Evolutionary conservation across 2,329 filamentous ascomycete species (phyloP), one percentile per base, ranked within the genome.

Genomic region (Juglanconis sp.): DNA sequence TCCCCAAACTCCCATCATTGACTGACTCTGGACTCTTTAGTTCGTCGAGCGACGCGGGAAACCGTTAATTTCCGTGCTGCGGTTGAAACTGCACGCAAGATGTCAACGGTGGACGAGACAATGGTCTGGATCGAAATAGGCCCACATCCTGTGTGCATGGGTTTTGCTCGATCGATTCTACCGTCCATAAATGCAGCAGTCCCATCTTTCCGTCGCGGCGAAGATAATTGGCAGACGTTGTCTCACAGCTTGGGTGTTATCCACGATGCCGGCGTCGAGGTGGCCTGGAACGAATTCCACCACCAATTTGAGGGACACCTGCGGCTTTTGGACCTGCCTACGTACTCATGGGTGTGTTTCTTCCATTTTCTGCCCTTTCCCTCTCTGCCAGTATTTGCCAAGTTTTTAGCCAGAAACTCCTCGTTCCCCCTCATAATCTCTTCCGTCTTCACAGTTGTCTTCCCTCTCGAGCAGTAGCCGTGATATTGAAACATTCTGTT

Each of bases 221-320:
- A 86, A 61, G 76, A 86, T 64, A 77, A 81, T 31, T 87, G 82
- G 81, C 78, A 78, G 66, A 85, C 82, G 0, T 69, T 89, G 13
- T 68, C 81, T 1, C 74, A 73, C 55, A 82, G 71, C 62, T 73
- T 86, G 52, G 75, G 73, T 11, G 68, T 73, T 0, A 69, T 87
- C 76, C 56, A 87, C 72, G 73, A 75, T 13, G 80, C 79, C 17
- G 87, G 87, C 61, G 73, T 89, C 17, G 76, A 80, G 51, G 75
- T 71, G 24, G 51, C 59, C 69, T 91, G 88, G 82, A 82, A 85
- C 63, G 87, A 89, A 70, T 88, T 83, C 70, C 86, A 90, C 72
- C 77, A 79, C 48, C 79, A 85, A 56, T 89, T 87, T 70, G 81
- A 84, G 65, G 70, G 76, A 42, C 78, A 79, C 1, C 81, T 87